These are phyloP conservation scores for Thyridium curvatum DNA, from an alignment of 2,329 filamentous ascomycete genomes.

Conservation along the genomic window DNA sequence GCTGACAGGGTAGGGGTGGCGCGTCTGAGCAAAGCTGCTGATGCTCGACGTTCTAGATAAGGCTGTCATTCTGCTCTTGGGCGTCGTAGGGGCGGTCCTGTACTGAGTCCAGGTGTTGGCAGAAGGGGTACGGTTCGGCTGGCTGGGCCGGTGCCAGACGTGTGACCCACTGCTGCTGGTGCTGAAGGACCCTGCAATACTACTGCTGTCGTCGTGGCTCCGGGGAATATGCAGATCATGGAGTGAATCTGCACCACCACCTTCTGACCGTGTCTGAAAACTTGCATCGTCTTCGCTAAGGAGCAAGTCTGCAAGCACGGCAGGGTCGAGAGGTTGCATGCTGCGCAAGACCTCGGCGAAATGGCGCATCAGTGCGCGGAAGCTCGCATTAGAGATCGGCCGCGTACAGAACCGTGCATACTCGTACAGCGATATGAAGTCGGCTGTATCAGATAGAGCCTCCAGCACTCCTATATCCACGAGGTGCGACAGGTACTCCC, in stretches of 20 bases:
- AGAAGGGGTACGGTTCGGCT: slow-evolving; percentile 31
- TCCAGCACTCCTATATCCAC: slow-evolving; percentile 57
- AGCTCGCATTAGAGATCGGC: slow-evolving; percentile 62
- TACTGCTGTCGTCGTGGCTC: slow-evolving; percentile 1
- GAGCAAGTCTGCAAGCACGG: slow-evolving; percentile 31
- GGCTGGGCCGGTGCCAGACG: slow-evolving; percentile 14
- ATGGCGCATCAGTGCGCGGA: slow-evolving; percentile 72
- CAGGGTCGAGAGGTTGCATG: slow-evolving; percentile 61
- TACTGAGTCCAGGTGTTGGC: slow-evolving; percentile 37
- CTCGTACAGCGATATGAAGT: slow-evolving; percentile 76
- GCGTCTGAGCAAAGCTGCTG: slow-evolving; percentile 35
- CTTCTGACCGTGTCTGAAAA: too few relatives aligned
- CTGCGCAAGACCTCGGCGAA: slow-evolving; percentile 75
- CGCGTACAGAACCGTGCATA: slow-evolving; percentile 72
- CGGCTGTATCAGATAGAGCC: slow-evolving; percentile 36
- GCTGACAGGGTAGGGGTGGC: slow-evolving; percentile 30
- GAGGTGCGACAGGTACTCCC: slow-evolving; percentile 73
- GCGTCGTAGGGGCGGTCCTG: slow-evolving; percentile 48
- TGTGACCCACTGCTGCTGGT: slow-evolving; percentile 7
- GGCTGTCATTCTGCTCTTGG: slow-evolving; percentile 34
- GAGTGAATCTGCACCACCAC: too few relatives aligned
- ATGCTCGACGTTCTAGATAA: slow-evolving; percentile 27
- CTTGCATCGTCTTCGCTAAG: slow-evolving; percentile 8
- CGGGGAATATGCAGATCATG: too few relatives aligned
- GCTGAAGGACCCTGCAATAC: too few relatives aligned